Percentiles rank a stretch among this genome's conserved stretches.
Conservation (phyloP, 2,329 filamentous ascomycete genomes). For the Tothia fuscella region DNA sequence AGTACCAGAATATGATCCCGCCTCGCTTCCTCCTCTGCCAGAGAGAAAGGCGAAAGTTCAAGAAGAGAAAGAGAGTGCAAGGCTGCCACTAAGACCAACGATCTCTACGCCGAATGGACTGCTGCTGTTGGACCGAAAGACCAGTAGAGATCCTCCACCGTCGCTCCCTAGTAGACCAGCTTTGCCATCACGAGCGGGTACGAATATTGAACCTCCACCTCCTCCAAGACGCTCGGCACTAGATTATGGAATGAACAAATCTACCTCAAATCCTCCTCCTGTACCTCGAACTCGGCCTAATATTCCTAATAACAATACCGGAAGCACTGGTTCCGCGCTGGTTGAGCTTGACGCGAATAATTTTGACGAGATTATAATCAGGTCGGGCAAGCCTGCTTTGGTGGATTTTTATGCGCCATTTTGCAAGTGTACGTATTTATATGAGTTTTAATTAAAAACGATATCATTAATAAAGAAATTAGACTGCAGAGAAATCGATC, state of each 20-base stretch:
- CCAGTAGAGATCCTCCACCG: conserved; percentile 12
- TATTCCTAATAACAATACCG: neutral
- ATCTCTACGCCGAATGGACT: conserved; percentile 20
- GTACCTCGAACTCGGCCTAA: conserved; percentile 13
- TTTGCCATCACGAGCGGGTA: conserved; percentile 16
- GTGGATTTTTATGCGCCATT: conserved; percentile 98
- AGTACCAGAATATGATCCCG: conserved; percentile 45
- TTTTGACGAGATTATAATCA: conserved; percentile 80
- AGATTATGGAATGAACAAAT: conserved; percentile 32
- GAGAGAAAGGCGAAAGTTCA: conserved; percentile 32
- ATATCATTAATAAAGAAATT: conserved; percentile 51
- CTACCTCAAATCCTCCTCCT: conserved; percentile 17
- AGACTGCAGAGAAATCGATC: conserved; percentile 96
- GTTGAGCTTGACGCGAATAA: conserved; percentile 72
- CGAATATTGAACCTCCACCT: conserved; percentile 14
- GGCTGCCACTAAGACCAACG: conserved; percentile 25
- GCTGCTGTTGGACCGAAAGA: conserved; percentile 10
- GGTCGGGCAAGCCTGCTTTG: conserved; percentile 87
- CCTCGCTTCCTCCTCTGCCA: conserved; percentile 42
- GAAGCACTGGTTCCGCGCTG: neutral
- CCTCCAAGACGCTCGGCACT: conserved; percentile 33
- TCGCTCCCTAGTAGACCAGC: conserved; percentile 19
- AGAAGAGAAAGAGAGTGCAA: conserved; percentile 28
- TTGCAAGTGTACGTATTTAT: conserved; percentile 99
- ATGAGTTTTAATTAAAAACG: conserved; percentile 40